Evolutionary conservation across 345 rosid genomes (phyloP).

Genomic region (Dipteronia dyeriana): DNA sequence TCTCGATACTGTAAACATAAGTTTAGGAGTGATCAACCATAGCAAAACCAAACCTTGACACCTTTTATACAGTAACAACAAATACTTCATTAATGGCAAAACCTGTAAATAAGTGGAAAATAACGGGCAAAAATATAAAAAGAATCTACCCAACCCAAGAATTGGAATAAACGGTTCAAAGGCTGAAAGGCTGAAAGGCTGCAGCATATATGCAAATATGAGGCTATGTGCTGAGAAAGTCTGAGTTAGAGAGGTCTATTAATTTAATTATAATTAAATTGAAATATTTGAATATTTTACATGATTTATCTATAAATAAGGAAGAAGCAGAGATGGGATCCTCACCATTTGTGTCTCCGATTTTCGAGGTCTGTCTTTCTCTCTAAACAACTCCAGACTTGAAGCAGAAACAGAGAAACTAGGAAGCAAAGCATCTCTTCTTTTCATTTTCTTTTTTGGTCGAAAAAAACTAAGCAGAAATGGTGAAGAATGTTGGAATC

Average conservation of each 20-base stretch:
- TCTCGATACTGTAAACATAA: no score
- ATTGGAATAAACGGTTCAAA: not conserved
- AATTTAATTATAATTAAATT: not conserved
- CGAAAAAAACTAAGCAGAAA: conserved; percentile 15
- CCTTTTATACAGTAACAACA: no score
- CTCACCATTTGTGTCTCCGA: conserved; percentile 11
- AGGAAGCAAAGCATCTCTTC: not conserved
- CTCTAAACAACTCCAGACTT: conserved; percentile 3
- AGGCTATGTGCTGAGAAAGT: no score
- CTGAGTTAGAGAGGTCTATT: not conserved
- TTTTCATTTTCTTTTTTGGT: not conserved
- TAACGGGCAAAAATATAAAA: not conserved
- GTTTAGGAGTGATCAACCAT: no score
- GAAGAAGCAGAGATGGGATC: not conserved
- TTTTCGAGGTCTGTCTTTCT: not conserved
- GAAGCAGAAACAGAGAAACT: not conserved
- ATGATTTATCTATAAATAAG: conserved; percentile 22
- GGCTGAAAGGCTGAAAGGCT: no score
- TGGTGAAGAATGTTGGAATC: conserved; percentile 98
- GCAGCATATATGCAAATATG: no score
- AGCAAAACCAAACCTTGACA: no score
- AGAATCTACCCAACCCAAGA: conserved; percentile 9
- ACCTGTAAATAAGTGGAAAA: conserved; percentile 4
- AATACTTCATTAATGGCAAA: not conserved
- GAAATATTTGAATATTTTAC: not conserved